Conservation (phyloP, 176 grass and related monocot genomes). For the sorghum (Sorghum bicolor) region DNA sequence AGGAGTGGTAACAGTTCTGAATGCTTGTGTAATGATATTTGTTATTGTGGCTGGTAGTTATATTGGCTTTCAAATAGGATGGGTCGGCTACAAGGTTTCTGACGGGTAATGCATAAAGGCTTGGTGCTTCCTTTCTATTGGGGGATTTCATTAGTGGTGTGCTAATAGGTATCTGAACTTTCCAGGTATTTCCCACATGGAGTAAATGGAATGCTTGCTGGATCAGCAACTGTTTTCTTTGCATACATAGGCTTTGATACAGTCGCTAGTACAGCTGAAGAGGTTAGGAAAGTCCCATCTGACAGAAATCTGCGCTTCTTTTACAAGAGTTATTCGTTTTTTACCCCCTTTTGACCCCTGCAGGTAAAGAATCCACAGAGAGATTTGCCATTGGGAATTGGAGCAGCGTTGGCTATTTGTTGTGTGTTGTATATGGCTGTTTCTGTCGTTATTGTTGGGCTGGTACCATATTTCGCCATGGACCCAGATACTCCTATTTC, state of each 20-base stretch:
- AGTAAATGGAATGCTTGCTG: slow-evolving; percentile 91
- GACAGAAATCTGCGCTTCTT: not conserved
- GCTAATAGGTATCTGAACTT: slow-evolving; percentile 1
- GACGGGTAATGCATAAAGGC: slow-evolving; percentile 49
- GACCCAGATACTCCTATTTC: slow-evolving; percentile 98
- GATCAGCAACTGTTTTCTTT: slow-evolving; percentile 98
- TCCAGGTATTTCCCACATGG: slow-evolving; percentile 85
- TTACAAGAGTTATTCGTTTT: not conserved
- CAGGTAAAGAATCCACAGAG: slow-evolving; percentile 95
- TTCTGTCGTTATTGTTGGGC: slow-evolving; percentile 84
- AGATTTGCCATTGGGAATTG: slow-evolving; percentile 90
- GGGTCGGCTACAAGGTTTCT: slow-evolving; percentile 81
- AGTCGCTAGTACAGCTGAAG: slow-evolving; percentile 95
- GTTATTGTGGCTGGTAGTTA: slow-evolving; percentile 85
- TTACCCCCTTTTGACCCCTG: not conserved
- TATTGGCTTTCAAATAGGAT: slow-evolving; percentile 88
- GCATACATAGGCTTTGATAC: slow-evolving; percentile 93
- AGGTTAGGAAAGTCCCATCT: slow-evolving; percentile 44
- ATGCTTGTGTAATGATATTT: slow-evolving; percentile 95
- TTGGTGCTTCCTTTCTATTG: not conserved
- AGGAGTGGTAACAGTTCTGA: slow-evolving; percentile 65
- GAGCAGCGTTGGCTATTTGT: slow-evolving; percentile 66
- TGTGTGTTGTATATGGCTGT: slow-evolving; percentile 93
- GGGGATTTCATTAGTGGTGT: not conserved
- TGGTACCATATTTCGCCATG: slow-evolving; percentile 92